Evolutionary conservation across 129 eudicot genomes (phyloP).

Genomic region (Helianthus tuberosus): DNA sequence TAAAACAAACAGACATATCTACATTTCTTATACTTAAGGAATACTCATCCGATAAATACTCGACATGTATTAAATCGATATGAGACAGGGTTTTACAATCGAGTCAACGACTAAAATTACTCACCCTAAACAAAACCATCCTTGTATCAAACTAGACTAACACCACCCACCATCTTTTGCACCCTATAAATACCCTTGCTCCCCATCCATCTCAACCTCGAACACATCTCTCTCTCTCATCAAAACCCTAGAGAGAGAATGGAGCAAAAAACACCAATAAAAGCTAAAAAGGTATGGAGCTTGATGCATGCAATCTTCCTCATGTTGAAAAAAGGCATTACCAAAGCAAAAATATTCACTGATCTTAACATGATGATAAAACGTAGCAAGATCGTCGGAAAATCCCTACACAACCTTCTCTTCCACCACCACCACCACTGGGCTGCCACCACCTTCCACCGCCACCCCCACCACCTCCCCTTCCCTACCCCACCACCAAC

Average conservation of each 20-base stretch:
- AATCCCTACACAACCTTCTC: conserved; percentile 55
- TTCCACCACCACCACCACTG: conserved; percentile 53
- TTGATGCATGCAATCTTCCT: conserved; percentile 40
- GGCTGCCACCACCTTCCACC: conserved; percentile 29
- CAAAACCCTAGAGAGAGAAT: conserved; percentile 36
- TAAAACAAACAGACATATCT: no score
- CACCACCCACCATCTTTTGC: background rate
- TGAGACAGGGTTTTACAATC: no score
- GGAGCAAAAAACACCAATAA: conserved; percentile 46
- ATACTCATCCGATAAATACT: no score
- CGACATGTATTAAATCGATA: no score
- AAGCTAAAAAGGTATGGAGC: conserved; percentile 49
- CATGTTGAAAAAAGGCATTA: conserved; percentile 62
- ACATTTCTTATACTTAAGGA: no score
- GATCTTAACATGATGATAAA: conserved; percentile 57
- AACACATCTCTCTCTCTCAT: conserved; percentile 10
- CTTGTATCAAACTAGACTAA: background rate
- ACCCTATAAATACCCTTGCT: conserved; percentile 35
- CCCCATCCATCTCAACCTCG: background rate
- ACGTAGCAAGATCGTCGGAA: conserved; percentile 61
- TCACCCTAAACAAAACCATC: background rate
- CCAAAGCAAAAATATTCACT: conserved; percentile 47
- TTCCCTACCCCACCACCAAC: background rate
- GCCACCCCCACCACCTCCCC: conserved; percentile 18
- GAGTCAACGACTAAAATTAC: no score